Evolutionary conservation across 2,329 filamentous ascomycete species (phyloP), one percentile per base, ranked within the genome.

Genomic region (Xylariaceae sp.): DNA sequence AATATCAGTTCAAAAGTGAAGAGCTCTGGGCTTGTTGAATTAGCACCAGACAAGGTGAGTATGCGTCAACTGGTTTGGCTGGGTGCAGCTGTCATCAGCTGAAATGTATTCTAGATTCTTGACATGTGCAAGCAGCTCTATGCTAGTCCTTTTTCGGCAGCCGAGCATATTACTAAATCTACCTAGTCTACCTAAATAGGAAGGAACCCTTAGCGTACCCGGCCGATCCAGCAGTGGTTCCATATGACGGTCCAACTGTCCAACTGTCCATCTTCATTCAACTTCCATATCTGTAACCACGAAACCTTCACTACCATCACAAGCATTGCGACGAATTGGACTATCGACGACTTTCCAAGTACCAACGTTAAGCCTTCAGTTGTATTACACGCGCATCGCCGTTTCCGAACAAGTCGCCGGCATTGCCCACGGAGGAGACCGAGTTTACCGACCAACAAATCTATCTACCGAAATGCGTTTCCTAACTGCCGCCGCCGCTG

Each of bases 401-500:
- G 8, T 40, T 21, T 20, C 21, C n/a, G n/a, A n/a, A n/a, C n/a
- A n/a, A n/a, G n/a, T n/a, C n/a, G n/a, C n/a, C n/a, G n/a, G 26
- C 24, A 24, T 30, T 46, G 37, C 16, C 15, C n/a, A n/a, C n/a
- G 23, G 8, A 46, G 10, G 18, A 15, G 15, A 8, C 32, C 20
- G 24, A 30, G n/a, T 32, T 16, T 13, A 50, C 21, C n/a, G 39
- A 53, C 29, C 33, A 54, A 23, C 30, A 49, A 57, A 53, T 30
- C 24, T 18, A 43, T 35, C 37, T 11, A 51, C 23, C 67, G 80
- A 57, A 51, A 94, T 93, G 90, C 89, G 82, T 75, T 74, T 86
- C 64, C 70, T 76, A 55, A 60, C 77, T 13, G 68, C 81, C 55
- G 65, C 87, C 63, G 68, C 82, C 58, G 73, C 83, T 48, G 71